phyloP scores from a whole-genome alignment of 208 protist species.

The Jaenimonas drosophilae region DNA sequence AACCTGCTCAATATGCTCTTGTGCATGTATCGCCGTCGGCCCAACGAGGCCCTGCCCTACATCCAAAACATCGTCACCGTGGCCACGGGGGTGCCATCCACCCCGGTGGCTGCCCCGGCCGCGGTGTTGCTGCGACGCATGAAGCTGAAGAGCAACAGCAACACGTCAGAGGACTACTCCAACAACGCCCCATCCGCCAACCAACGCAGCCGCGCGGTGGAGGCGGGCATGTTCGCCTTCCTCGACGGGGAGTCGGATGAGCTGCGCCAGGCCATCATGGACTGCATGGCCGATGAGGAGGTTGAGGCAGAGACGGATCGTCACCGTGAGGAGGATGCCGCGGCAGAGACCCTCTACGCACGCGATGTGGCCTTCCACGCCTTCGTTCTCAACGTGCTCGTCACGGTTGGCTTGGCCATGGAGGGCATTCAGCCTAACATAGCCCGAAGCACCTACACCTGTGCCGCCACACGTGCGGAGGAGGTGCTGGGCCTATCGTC shows the following conservation, averaged over 20 bases:
- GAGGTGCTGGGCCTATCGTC: conserved; percentile 22
- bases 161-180: background rate
- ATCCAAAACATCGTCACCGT: conserved; percentile 25
- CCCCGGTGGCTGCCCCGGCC: conserved; percentile 5
- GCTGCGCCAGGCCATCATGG: background rate
- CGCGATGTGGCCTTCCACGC: conserved; percentile 29
- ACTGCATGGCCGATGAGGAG: background rate
- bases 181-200: background rate
- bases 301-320: background rate
- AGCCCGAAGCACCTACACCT: conserved; percentile 22
- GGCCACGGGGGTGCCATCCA: conserved; percentile 21
- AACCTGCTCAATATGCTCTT: conserved; percentile 32
- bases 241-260: background rate
- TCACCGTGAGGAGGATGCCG: background rate
- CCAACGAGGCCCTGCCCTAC: conserved; percentile 21
- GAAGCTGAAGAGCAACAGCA: background rate
- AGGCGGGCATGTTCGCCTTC: background rate
- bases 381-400: conserved; percentile 38
- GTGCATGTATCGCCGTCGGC: conserved; percentile 18
- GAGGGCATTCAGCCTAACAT: conserved; percentile 32
- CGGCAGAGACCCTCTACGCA: conserved; percentile 11
- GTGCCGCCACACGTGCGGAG: conserved; percentile 11
- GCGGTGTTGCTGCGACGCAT: background rate
- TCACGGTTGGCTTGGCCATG: conserved; percentile 39
- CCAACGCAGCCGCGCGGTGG: background rate